A percentile compares a stretch with the other conserved stretches of the same genome.
phyloP scores from a whole-genome alignment of 768 basidiomycete genomes.

The Boletus patriciae region DNA sequence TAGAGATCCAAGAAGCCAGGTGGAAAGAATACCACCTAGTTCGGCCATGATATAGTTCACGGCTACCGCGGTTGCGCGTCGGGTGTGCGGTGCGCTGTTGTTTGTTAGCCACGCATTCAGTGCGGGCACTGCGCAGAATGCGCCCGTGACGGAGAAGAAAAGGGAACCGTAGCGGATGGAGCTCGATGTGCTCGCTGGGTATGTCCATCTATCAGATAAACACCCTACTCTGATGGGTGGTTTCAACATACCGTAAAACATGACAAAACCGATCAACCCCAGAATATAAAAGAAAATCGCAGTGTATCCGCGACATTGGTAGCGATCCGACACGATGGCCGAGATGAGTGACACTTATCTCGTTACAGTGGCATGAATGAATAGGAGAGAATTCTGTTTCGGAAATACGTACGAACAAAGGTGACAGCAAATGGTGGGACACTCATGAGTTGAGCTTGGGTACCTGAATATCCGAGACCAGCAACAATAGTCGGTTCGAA shows the following conservation, averaged over 20 bases:
- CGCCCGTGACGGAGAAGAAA: slow-evolving; percentile 54
- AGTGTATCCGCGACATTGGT: slow-evolving; percentile 49
- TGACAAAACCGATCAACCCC: slow-evolving; percentile 32
- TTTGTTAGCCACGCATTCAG: slow-evolving; percentile 63
- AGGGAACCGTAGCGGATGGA: slow-evolving; percentile 52
- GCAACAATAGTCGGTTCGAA: slow-evolving; percentile 73
- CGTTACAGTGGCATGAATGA: not conserved
- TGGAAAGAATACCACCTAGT: slow-evolving; percentile 57
- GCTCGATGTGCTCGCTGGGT: slow-evolving; percentile 29
- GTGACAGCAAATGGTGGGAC: slow-evolving; percentile 36
- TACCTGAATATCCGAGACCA: slow-evolving; percentile 54
- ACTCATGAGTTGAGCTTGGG: slow-evolving; percentile 59
- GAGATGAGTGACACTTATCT: slow-evolving; percentile 38
- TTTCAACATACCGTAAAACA: slow-evolving; percentile 1
- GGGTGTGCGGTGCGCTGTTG: slow-evolving; percentile 55
- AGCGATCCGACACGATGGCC: slow-evolving; percentile 54
- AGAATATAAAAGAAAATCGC: slow-evolving; percentile 45
- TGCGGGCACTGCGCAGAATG: slow-evolving; percentile 51
- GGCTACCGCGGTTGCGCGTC: slow-evolving; percentile 60
- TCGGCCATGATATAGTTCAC: slow-evolving; percentile 58
- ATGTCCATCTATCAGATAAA: not conserved
- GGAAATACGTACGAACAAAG: slow-evolving; percentile 40
- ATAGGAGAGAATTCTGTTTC: not conserved
- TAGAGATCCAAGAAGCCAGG: slow-evolving; percentile 56
- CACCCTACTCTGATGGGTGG: not conserved